Evolutionary conservation across 371 early-diverging fungal genomes (phyloP).

Genomic region (Nematocida displodere): DNA sequence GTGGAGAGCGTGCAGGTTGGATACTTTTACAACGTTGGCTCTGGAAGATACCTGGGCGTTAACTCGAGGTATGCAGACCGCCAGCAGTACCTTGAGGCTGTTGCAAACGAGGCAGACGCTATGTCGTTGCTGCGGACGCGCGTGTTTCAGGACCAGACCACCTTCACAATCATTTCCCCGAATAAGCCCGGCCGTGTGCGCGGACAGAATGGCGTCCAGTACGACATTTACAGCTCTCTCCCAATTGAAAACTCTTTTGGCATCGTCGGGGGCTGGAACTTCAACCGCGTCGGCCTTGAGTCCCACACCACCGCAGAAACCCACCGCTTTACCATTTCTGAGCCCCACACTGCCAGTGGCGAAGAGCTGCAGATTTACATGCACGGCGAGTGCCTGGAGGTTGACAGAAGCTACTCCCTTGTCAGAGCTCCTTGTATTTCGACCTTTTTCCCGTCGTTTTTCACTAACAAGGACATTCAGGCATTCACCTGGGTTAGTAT

Average conservation of each 20-base stretch:
- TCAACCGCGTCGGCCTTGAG: not conserved
- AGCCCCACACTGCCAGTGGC: not conserved
- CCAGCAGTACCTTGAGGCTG: not conserved
- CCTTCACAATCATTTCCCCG: not conserved
- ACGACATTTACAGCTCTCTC: too few relatives aligned
- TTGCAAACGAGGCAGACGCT: not conserved
- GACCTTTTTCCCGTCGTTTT: too few relatives aligned
- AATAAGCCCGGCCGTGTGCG: too few relatives aligned
- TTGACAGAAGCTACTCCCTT: not conserved
- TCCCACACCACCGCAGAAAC: not conserved
- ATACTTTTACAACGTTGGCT: constrained; percentile 19
- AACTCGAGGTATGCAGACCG: not conserved
- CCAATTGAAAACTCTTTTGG: too few relatives aligned
- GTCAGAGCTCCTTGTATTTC: too few relatives aligned
- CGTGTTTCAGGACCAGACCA: not conserved
- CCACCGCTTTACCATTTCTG: not conserved
- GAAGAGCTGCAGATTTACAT: constrained; percentile 7
- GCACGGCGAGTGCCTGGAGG: not conserved
- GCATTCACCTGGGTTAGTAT: too few relatives aligned
- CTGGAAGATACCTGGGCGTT: not conserved
- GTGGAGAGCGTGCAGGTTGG: not conserved
- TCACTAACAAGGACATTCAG: too few relatives aligned
- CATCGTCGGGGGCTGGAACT: not conserved
- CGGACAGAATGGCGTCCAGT: too few relatives aligned
- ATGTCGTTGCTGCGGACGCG: not conserved